Evolutionary conservation across 2,329 filamentous ascomycete genomes (phyloP), one percentile per base, ranked within the genome.

Genomic region (Fusarium sp.): DNA sequence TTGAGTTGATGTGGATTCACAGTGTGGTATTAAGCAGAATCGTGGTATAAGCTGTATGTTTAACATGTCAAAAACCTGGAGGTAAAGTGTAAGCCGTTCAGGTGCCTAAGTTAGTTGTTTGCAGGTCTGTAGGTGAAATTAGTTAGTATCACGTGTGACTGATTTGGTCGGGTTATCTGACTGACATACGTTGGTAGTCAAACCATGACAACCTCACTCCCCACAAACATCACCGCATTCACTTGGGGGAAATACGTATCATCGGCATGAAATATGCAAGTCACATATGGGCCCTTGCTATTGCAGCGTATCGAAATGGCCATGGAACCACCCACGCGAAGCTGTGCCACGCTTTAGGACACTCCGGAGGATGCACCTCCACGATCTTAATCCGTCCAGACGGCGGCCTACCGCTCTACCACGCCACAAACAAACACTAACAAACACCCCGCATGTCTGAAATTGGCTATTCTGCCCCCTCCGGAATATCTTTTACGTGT

Each of bases 281-380:
- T 64, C 60, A 65, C 35, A 35, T 27, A 27, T 32, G 44, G 27
- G 45, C 50, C 60, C 51, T 65, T 61, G 56, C 30, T 35, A 44
- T 44, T 48, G 43, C 19, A 52, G 63, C 25, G 45, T 23, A 41
- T 64, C 30, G 22, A n/a, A 50, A 57, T 60, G 53, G 45, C 48
- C 40, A 65, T 70, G 63, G 66, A 56, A 64, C 66, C 66, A 68
- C 48, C 46, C 33, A 30, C 52, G 33, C 35, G 41, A 58, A 46
- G 41, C 27, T 33, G 43, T 58, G 51, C 19, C 41, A 70, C 71
- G 58, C 45, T 66, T 73, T 72, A 51, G 71, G 71, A 64, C 50
- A 69, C n/a, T 40, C 62, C 71, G 71, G 71, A 73, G 56, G 61
- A 54, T 58, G 41, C 49, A 56, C 67, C 59, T 73, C 71, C 71